A percentile compares a stretch with the other conserved stretches of the same genome.
phyloP scores from a whole-genome alignment of 768 basidiomycete genomes.

The Leccinum barrowsii region DNA sequence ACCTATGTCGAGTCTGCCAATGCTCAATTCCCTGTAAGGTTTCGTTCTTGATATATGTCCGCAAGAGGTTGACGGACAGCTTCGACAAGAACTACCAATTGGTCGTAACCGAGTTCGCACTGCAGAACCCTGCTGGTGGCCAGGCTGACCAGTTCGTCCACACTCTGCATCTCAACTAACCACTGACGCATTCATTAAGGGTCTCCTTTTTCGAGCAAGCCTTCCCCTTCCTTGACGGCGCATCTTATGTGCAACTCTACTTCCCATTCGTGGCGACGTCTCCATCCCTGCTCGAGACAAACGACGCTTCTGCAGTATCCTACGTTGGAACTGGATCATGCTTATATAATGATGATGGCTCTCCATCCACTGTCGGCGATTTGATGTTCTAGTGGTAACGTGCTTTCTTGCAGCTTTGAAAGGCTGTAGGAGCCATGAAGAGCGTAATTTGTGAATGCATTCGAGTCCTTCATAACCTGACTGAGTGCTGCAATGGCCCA shows the following conservation, averaged over 20 bases:
- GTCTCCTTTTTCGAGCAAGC: slow-evolving; percentile 33
- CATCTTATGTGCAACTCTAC: slow-evolving; percentile 32
- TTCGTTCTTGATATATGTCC: no score
- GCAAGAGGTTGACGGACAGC: slow-evolving; percentile 2
- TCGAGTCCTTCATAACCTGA: not conserved
- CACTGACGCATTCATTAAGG: slow-evolving; percentile 8
- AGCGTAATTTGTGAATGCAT: not conserved
- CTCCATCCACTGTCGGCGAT: slow-evolving; percentile 24
- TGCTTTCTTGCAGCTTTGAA: not conserved
- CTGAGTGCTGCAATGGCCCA: not conserved
- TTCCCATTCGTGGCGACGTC: slow-evolving; percentile 37
- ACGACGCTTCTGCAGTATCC: slow-evolving; percentile 16
- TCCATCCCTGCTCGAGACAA: slow-evolving; percentile 18
- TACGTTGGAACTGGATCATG: slow-evolving; percentile 29
- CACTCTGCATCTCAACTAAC: no score
- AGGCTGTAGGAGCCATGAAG: not conserved
- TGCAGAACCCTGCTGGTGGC: slow-evolving; percentile 30
- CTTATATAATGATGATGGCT: slow-evolving; percentile 30
- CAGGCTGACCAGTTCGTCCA: slow-evolving; percentile 29
- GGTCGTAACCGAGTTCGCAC: slow-evolving; percentile 34
- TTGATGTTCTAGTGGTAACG: slow-evolving; percentile 17
- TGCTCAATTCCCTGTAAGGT: slow-evolving; percentile 26
- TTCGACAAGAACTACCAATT: slow-evolving; percentile 19
- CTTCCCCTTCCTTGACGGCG: slow-evolving; percentile 33
- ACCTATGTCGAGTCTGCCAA: slow-evolving; percentile 26